These are phyloP conservation scores for Penicillium sclerotiorum DNA, from an alignment of 2,329 filamentous ascomycete genomes.

Conservation along the genomic window DNA sequence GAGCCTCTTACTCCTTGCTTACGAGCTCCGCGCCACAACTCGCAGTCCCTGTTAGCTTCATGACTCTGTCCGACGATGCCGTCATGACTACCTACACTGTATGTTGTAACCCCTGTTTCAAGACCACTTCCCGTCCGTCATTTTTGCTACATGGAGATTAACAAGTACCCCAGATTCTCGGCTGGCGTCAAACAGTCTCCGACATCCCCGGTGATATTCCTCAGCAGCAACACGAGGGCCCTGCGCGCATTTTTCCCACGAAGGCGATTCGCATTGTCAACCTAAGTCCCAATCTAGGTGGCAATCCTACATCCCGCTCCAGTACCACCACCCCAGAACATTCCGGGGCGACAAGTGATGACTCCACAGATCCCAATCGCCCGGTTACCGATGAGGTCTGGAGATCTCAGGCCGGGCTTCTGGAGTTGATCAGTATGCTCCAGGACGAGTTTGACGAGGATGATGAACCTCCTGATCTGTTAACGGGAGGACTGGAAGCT, in stretches of 20 bases:
- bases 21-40: conserved; percentile 43
- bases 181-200: conserved; percentile 28
- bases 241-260: conserved; percentile 40
- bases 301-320: conserved; percentile 1
- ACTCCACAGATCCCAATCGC: conserved; percentile 4
- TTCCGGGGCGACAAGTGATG: not conserved
- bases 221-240: conserved; percentile 23
- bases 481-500: conserved; percentile 5
- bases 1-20: conserved; percentile 35
- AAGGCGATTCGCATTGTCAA: conserved; percentile 46
- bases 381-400: conserved; percentile 19
- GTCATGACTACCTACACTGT: conserved; percentile 51
- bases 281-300: conserved; percentile 35
- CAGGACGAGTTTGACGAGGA: conserved; percentile 25
- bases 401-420: conserved; percentile 24
- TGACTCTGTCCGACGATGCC: conserved; percentile 51
- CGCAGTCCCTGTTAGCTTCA: conserved; percentile 50
- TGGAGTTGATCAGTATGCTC: conserved; percentile 32
- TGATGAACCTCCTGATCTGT: conserved; percentile 6
- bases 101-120: too few relatives aligned
- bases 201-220: conserved; percentile 19
- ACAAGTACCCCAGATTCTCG: conserved; percentile 29
- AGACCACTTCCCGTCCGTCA: too few relatives aligned
- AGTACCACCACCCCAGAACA: not conserved
- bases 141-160: too few relatives aligned